phyloP scores from a whole-genome alignment of 1,284 basidiomycete genomes.

The Farysia itapuensis region DNA sequence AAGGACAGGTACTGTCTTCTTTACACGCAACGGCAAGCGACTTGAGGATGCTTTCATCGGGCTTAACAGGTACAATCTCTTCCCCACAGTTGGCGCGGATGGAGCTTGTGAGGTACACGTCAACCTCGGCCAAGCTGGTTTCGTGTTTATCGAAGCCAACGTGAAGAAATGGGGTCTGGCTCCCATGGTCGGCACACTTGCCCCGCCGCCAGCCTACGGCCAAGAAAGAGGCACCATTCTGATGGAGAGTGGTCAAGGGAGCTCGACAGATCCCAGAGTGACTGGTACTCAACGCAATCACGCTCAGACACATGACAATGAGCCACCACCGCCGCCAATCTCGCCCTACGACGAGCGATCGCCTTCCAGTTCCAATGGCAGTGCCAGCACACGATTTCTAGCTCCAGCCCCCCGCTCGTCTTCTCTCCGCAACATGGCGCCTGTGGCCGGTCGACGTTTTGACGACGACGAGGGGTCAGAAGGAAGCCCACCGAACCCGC shows the following conservation, averaged over 20 bases:
- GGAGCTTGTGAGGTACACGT: slow-evolving; percentile 57
- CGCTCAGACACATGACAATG: slow-evolving; percentile 4
- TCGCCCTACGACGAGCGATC: slow-evolving; percentile 34
- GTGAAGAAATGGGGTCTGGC: slow-evolving; percentile 60
- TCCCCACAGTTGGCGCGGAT: slow-evolving; percentile 57
- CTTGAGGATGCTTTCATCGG: slow-evolving; percentile 58
- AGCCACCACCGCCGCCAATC: slow-evolving; percentile 33
- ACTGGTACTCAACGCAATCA: background rate
- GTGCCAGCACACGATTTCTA: background rate
- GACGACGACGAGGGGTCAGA: slow-evolving; percentile 24
- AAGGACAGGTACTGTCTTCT: slow-evolving; percentile 57
- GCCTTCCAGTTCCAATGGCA: slow-evolving; percentile 15
- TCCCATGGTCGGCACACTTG: slow-evolving; percentile 58
- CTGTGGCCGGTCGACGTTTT: background rate
- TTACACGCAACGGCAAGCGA: slow-evolving; percentile 57
- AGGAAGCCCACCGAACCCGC: slow-evolving; percentile 63
- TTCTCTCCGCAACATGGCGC: slow-evolving; percentile 9
- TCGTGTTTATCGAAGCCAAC: slow-evolving; percentile 59
- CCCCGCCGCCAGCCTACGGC: slow-evolving; percentile 58
- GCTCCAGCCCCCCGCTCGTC: slow-evolving; percentile 14
- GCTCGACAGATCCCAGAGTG: slow-evolving; percentile 10
- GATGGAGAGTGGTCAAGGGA: slow-evolving; percentile 50
- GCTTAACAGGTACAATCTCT: slow-evolving; percentile 54
- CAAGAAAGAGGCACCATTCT: slow-evolving; percentile 59
- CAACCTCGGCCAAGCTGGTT: slow-evolving; percentile 59